These are phyloP conservation scores for Nannizzia gypsea DNA, from an alignment of 2,329 filamentous ascomycete species.

Conservation along the genomic window DNA sequence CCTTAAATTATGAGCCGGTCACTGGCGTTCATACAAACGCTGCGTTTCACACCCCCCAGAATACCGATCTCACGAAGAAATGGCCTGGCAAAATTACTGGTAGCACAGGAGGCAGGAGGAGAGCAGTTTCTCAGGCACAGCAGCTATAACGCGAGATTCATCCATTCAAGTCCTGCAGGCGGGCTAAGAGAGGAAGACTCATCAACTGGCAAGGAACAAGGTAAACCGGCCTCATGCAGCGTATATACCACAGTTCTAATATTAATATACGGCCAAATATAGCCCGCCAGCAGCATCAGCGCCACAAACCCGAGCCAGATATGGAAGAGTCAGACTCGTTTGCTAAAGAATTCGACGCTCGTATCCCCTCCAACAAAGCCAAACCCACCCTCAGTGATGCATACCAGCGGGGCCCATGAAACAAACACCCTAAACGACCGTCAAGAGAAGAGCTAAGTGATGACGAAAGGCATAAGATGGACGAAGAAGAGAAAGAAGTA, in stretches of 20 bases:
- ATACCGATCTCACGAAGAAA: neutral
- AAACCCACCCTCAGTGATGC: conserved; percentile 13
- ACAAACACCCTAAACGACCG: conserved; percentile 12
- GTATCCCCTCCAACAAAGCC: conserved; percentile 14
- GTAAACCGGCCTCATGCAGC: neutral
- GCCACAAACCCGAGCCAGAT: conserved; percentile 9
- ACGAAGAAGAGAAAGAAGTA: conserved; percentile 11
- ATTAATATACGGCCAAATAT: neutral
- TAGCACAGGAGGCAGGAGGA: neutral
- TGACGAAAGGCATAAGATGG: conserved; percentile 9
- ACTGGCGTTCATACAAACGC: neutral
- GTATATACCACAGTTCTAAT: too few species aligned
- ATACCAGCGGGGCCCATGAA: conserved; percentile 14
- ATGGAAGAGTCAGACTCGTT: conserved; percentile 11
- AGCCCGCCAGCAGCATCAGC: conserved; percentile 7
- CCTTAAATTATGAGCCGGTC: neutral
- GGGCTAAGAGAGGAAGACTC: neutral
- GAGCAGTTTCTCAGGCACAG: too few species aligned
- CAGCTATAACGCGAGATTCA: neutral
- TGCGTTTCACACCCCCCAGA: neutral
- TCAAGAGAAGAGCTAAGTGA: conserved; percentile 11
- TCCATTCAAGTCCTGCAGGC: neutral
- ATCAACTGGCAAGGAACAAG: conserved; percentile 2
- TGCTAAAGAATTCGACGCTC: conserved; percentile 13
- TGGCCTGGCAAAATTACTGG: neutral